Base-by-base conservation (phyloP, 1,284 basidiomycete species). In the Cryptococcus sp. region DNA sequence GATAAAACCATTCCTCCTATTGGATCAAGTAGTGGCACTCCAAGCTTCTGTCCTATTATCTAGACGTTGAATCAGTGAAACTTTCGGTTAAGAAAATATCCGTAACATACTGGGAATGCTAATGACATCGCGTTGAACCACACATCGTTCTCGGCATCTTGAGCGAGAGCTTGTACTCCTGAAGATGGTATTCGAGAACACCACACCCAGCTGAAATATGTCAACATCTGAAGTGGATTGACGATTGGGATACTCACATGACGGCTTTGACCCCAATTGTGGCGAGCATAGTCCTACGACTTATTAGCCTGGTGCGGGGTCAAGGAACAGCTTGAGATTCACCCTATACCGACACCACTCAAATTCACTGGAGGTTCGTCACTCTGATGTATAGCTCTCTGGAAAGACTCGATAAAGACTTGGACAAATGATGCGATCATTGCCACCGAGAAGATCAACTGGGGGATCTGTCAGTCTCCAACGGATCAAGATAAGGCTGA, bases 61-160 rank as follows among this genome's bases (percentile, higher is more conserved):
- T 74, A 13, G 14, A 11, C 23, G 23, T 23, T 23, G 23, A 23
- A 23, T 13, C 3, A 14, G 50, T 32, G 36, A 3, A 62, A 37
- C n/a, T 13, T 32, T 4, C 30, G 23, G 23, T 23, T 23, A 23
- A 23, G 23, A 23, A 23, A 23, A 23, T 23, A 23, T 23, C 23
- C 23, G 23, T 23, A n/a, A 41, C 38, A 41, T 41, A 41, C 77
- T 2, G 82, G 82, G 62, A 83, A 83, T 31, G 80, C 67, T 14
- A 83, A 73, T 5, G 81, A 82, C 62, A 81, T 79, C 32, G 79
- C 67, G 68, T 83, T 83, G 70, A 83, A 79, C 44, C 79, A 79
- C 10, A 78, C 76, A 57, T 82, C 81, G 62, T 82, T 82, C 64
- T 81, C 78, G 6, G 80, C 80, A 59, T 81, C 80, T 56, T 79